Base-by-base conservation (phyloP, 345 rosid species). In the Fremontodendron californicum region DNA sequence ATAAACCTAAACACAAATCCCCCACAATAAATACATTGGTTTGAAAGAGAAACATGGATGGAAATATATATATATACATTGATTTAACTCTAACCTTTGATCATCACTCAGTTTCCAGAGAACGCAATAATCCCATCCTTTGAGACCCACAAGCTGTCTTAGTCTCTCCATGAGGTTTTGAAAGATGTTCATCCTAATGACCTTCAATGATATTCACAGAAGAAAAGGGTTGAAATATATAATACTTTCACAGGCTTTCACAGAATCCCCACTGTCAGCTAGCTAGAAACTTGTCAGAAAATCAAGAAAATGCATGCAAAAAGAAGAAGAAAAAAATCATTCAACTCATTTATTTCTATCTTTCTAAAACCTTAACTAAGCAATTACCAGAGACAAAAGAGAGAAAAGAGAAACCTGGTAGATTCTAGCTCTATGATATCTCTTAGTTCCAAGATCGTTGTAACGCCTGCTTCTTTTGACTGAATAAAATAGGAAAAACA, bases 91-190 rank as follows among this genome's bases (percentile, higher is more conserved):
- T n/a, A 71, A 93, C 98, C 97, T 94, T 86, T 91, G 98, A 81
- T 94, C 92, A 55, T 91, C 94, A 70, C 88, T 87, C 72, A 91
- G 61, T 82, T 84, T 90, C 98, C 98, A 94, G 70, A 89, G 84
- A 80, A 90, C 88, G 74, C 97, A 91, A 81, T 90, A 91, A 74
- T 93, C 95, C 98, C 98, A 93, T 33, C 89, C 90, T 33, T 83
- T 84, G 10, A 82, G 78, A 57, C 95, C 96, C 67, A 93, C 95
- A 2, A 93, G 84, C 21, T 88, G 89, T 69, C 97, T 89, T 13
- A 93, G 77, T 82, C 88, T 89, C 75, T 89, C 98, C 92, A 80
- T 83, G 65, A 86, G 84, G 71, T 83, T 81, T n/a, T 85, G 89
- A 61, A 86, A 79, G 62, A 81, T 81, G 66, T 79, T 82, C 91